Percentiles rank a stretch among this genome's conserved stretches.
Conservation (phyloP, 2,329 filamentous ascomycete genomes). For the Fusarium multiceps region DNA sequence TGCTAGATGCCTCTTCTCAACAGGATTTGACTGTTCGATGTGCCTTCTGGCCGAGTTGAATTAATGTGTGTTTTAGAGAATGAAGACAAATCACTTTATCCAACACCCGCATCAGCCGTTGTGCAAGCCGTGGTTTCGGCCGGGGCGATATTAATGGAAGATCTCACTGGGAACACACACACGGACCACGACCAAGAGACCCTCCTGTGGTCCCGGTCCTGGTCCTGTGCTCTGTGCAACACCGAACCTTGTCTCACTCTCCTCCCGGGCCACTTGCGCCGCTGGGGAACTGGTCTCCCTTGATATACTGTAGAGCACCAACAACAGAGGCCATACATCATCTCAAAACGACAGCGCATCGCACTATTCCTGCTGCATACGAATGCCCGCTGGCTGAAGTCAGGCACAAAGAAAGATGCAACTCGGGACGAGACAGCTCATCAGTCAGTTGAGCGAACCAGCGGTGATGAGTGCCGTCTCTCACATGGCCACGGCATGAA, state of each 20-base stretch:
- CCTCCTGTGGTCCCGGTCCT: constrained; percentile 9
- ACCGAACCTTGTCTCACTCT: constrained; percentile 15
- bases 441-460: constrained; percentile 12
- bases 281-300: neutral
- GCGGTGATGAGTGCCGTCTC: constrained; percentile 18
- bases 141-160: constrained; percentile 22
- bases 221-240: constrained; percentile 12
- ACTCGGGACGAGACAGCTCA: constrained; percentile 29
- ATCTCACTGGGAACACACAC: constrained; percentile 20
- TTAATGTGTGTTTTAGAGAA: constrained; percentile 21
- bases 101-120: constrained; percentile 28
- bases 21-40: neutral
- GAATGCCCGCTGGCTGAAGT: constrained; percentile 3
- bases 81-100: constrained; percentile 25
- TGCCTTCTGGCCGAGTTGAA: neutral
- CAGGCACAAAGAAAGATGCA: constrained; percentile 21
- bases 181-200: constrained; percentile 9
- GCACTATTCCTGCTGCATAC: constrained; percentile 4
- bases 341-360: constrained; percentile 27
- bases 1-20: constrained; percentile 4
- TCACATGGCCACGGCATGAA: constrained; percentile 16
- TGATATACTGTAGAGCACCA: neutral
- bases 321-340: constrained; percentile 7
- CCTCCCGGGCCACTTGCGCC: constrained; percentile 4
- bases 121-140: constrained; percentile 22